Evolutionary conservation across 208 protist species (phyloP).

Genomic region (Acanthamoeba castellanii): DNA sequence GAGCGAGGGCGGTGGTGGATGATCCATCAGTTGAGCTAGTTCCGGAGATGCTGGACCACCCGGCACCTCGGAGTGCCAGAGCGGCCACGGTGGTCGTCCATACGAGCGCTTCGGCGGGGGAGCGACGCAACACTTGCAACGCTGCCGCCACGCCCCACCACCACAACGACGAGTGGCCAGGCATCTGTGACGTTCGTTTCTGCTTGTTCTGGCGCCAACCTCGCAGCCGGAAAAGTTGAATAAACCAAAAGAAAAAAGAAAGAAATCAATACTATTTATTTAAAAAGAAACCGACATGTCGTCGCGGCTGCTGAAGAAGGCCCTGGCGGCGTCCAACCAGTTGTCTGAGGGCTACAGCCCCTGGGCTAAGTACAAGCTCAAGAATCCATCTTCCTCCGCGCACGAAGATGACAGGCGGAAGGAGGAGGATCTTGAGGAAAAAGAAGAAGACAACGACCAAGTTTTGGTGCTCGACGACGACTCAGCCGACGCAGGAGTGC

Average conservation of each 20-base stretch:
- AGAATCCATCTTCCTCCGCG: neutral
- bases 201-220: neutral
- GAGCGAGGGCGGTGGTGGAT: neutral
- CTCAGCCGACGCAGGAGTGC: neutral
- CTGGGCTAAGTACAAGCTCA: conserved; percentile 36
- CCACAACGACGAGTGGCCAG: neutral
- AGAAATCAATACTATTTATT: neutral
- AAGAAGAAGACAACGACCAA: neutral
- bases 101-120: neutral
- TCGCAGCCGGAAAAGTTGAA: neutral
- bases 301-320: conserved; percentile 47
- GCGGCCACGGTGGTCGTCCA: neutral
- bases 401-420: neutral
- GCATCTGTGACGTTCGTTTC: neutral
- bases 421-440: too few relatives aligned
- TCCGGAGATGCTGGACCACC: neutral
- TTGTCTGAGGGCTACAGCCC: conserved; percentile 20
- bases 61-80: neutral
- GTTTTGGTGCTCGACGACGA: neutral
- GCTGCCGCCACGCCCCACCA: neutral
- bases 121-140: conserved; percentile 9
- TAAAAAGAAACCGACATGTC: neutral
- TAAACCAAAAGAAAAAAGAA: neutral
- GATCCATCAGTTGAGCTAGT: neutral
- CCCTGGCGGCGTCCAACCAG: neutral